Conservation (phyloP, 192 early-diverging fungal genomes). For the Dimargaris xerosporica region DNA sequence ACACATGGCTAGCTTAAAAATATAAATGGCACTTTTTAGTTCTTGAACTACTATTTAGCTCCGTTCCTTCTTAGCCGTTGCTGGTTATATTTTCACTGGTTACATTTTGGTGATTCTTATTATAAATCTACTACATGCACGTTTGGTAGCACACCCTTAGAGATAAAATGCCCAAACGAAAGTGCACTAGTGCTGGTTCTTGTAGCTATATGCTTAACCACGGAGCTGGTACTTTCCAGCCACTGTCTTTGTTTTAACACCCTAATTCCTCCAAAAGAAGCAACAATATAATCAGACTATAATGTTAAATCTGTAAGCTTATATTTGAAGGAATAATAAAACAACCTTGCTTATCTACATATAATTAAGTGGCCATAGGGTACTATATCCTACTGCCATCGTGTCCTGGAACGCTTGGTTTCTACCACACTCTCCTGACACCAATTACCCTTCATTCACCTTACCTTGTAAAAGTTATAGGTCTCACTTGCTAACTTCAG, state of each 20-base stretch:
- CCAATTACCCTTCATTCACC: not conserved
- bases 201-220: not conserved
- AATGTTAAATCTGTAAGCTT: not conserved
- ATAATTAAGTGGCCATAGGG: not conserved
- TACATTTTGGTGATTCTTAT: no score
- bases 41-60: no score
- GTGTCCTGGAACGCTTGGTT: not conserved
- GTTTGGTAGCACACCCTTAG: not conserved
- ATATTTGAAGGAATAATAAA: not conserved
- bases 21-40: no score
- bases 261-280: not conserved
- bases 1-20: no score
- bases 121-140: no score
- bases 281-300: not conserved
- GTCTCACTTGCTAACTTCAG: not conserved
- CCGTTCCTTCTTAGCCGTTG: no score
- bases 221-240: conserved; percentile 10
- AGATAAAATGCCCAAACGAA: not conserved
- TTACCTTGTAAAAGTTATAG: conserved; percentile 12
- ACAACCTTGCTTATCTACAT: no score
- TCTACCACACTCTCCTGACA: not conserved
- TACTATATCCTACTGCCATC: no score
- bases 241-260: conserved; percentile 1
- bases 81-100: no score
- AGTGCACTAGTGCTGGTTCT: not conserved